These are phyloP conservation scores for Leccinum olivaceopallidum DNA, from an alignment of 768 basidiomycete genomes.

Conservation along the genomic window DNA sequence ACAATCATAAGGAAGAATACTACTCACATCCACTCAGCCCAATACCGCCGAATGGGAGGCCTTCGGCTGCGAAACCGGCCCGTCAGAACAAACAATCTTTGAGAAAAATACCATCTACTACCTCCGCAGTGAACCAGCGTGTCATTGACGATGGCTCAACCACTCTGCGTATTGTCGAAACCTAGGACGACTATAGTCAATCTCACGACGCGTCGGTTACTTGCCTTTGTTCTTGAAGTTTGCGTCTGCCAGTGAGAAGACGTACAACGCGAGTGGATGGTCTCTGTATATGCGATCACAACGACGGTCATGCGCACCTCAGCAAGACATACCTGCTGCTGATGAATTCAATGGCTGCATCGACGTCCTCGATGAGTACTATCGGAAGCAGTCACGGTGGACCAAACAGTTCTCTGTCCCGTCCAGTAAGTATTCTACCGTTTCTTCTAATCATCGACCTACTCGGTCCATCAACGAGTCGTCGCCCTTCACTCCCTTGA, in stretches of 20 bases:
- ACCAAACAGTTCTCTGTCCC: slow-evolving; percentile 76
- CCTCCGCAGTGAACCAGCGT: slow-evolving; percentile 58
- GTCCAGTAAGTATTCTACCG: neutral
- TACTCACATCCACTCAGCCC: slow-evolving; percentile 71
- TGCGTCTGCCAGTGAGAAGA: slow-evolving; percentile 60
- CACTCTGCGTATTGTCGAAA: slow-evolving; percentile 68
- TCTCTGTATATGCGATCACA: slow-evolving; percentile 43
- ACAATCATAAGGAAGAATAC: slow-evolving; percentile 24
- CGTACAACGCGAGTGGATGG: slow-evolving; percentile 74
- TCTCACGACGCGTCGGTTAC: neutral
- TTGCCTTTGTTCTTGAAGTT: slow-evolving; percentile 62
- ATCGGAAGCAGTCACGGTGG: slow-evolving; percentile 65
- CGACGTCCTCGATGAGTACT: slow-evolving; percentile 65
- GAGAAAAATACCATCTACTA: slow-evolving; percentile 40
- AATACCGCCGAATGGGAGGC: slow-evolving; percentile 73
- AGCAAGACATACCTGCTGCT: slow-evolving; percentile 48
- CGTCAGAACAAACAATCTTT: neutral
- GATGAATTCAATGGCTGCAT: slow-evolving; percentile 71
- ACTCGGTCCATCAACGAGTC: slow-evolving; percentile 84
- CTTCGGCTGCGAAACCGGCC: slow-evolving; percentile 41
- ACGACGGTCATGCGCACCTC: neutral
- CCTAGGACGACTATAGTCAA: slow-evolving; percentile 41
- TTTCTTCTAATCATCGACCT: slow-evolving; percentile 26
- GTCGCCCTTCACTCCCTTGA: slow-evolving; percentile 56
- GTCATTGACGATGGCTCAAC: slow-evolving; percentile 71